Evolutionary conservation across 2,329 filamentous ascomycete species (phyloP).

Genomic region (Knufia fluminis): DNA sequence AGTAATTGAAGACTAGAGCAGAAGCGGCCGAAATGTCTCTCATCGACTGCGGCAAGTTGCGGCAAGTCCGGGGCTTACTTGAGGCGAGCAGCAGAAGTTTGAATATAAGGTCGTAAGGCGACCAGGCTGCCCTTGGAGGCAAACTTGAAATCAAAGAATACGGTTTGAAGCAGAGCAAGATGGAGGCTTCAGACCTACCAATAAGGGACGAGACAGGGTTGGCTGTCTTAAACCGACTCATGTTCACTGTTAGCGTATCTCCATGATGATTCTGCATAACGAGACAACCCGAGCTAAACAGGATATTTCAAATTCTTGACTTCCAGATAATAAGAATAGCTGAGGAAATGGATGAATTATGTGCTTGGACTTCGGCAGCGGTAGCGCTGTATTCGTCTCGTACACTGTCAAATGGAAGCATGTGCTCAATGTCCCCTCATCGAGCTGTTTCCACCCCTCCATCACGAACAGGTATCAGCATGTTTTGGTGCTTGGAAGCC

Average conservation of each 20-base stretch:
- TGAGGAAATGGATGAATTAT: background rate
- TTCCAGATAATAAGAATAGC: background rate
- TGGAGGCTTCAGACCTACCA: background rate
- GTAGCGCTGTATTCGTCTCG: background rate
- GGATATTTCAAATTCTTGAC: background rate
- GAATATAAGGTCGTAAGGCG: background rate
- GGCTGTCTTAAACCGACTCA: background rate
- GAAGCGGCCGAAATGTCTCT: background rate
- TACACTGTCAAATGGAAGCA: background rate
- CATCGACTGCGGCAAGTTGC: background rate
- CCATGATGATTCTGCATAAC: background rate
- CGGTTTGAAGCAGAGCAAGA: background rate
- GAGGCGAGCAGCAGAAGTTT: background rate
- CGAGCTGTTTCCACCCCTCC: slow-evolving; percentile 5
- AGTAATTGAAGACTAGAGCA: background rate
- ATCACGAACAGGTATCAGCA: slow-evolving; percentile 1
- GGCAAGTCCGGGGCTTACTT: background rate
- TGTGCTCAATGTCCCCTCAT: slow-evolving; percentile 1
- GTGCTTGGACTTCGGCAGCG: background rate
- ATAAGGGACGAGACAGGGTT: background rate
- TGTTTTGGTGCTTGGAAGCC: slow-evolving; percentile 6
- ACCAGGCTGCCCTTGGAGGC: slow-evolving; percentile 1
- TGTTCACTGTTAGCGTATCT: background rate
- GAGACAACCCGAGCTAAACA: slow-evolving; percentile 1
- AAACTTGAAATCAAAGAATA: background rate